A percentile compares a stretch with the other conserved stretches of the same genome.
Evolutionary conservation across 1,139 yeast genomes (phyloP).

Genomic region (Tardiomyces blankii): DNA sequence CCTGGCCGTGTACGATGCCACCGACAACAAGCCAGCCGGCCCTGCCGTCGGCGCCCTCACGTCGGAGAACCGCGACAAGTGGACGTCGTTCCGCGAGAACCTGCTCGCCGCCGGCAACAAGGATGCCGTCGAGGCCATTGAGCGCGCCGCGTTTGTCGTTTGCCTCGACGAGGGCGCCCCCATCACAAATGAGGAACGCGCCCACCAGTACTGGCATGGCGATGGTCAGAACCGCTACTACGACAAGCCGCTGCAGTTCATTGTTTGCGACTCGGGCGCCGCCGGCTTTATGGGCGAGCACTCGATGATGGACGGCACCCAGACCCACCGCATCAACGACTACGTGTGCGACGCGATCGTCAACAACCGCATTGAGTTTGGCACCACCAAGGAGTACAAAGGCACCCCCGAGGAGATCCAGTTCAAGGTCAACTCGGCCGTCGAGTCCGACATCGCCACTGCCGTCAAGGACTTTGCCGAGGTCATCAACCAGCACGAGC

Average conservation of each 20-base stretch:
- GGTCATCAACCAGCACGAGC: slow-evolving; percentile 32
- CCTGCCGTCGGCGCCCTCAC: slow-evolving; percentile 72
- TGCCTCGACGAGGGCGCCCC: slow-evolving; percentile 72
- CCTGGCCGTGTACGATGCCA: slow-evolving; percentile 36
- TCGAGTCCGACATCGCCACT: slow-evolving; percentile 39
- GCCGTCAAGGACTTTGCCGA: slow-evolving; percentile 48
- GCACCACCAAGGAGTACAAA: slow-evolving; percentile 19
- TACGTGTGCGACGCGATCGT: slow-evolving; percentile 48
- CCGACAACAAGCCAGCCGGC: slow-evolving; percentile 34
- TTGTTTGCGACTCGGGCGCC: slow-evolving; percentile 70
- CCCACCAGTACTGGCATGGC: slow-evolving; percentile 90
- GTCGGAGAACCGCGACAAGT: slow-evolving; percentile 76
- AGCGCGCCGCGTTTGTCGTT: slow-evolving; percentile 68
- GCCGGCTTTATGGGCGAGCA: slow-evolving; percentile 96
- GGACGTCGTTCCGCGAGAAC: slow-evolving; percentile 52
- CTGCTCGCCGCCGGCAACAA: slow-evolving; percentile 47
- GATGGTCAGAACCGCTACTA: slow-evolving; percentile 82
- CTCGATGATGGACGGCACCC: slow-evolving; percentile 97
- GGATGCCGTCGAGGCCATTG: slow-evolving; percentile 54
- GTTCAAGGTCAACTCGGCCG: slow-evolving; percentile 35
- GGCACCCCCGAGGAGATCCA: slow-evolving; percentile 30
- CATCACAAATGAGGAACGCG: slow-evolving; percentile 71
- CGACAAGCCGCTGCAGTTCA: slow-evolving; percentile 86
- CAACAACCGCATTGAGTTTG: slow-evolving; percentile 34
- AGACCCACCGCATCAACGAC: slow-evolving; percentile 83